These are phyloP conservation scores for Solanum bulbocastanum DNA, from an alignment of 257 asterid species.

Conservation along the genomic window DNA sequence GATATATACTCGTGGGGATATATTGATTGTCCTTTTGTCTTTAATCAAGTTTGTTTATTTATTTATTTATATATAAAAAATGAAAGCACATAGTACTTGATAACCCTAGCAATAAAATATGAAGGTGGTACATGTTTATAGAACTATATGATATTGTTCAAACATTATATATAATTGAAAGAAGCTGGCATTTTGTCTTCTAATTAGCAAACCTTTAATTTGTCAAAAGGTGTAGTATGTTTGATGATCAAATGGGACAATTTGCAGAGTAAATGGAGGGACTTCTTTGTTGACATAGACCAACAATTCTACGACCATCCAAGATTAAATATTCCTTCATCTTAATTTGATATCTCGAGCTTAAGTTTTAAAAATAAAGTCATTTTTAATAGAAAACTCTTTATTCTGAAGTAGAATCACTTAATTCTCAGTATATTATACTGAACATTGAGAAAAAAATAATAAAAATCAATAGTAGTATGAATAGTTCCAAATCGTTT, in stretches of 20 bases:
- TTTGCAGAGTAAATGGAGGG: neutral
- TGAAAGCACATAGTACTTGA: neutral
- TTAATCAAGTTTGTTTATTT: neutral
- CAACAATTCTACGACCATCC: neutral
- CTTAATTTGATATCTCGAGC: neutral
- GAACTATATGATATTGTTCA: neutral
- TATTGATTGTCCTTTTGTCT: neutral
- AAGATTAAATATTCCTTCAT: fast-evolving
- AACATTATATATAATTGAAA: neutral
- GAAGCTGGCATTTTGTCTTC: neutral
- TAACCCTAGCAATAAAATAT: neutral
- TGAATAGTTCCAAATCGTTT: neutral
- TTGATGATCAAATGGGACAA: neutral
- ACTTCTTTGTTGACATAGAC: neutral
- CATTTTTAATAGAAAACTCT: neutral
- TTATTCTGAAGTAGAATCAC: neutral
- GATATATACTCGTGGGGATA: neutral
- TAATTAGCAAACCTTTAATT: neutral
- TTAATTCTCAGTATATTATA: neutral
- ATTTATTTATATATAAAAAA: neutral
- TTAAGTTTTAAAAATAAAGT: neutral
- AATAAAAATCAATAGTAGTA: neutral
- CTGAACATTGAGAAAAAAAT: fast-evolving
- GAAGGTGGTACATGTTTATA: neutral
- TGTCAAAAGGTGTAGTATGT: neutral